Percentiles rank a stretch among this genome's conserved stretches.
Evolutionary conservation across 768 basidiomycete species (phyloP).

Genomic region (Lactarius sanguifluus): DNA sequence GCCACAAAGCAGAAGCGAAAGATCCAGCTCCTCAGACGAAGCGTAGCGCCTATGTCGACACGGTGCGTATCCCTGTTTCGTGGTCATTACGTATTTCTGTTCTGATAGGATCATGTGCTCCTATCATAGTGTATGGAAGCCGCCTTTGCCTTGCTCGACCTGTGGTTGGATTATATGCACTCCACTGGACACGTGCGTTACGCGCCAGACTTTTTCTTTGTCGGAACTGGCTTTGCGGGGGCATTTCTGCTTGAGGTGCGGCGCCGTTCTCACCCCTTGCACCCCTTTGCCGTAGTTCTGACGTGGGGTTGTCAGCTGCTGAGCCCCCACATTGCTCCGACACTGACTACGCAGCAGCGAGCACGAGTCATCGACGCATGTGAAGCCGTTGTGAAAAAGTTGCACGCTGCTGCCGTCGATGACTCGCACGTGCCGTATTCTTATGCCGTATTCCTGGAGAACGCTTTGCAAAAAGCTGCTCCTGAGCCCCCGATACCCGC

Average conservation of each 20-base stretch:
- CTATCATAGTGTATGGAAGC: slow-evolving; percentile 28
- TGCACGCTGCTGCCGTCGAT: slow-evolving; percentile 20
- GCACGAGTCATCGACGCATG: slow-evolving; percentile 4
- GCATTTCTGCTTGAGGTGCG: slow-evolving; percentile 29
- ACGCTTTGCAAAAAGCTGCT: slow-evolving; percentile 14
- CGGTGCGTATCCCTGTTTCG: slow-evolving; percentile 10
- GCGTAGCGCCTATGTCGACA: slow-evolving; percentile 18
- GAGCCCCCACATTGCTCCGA: slow-evolving; percentile 21
- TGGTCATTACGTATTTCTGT: neutral
- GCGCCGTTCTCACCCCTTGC: neutral
- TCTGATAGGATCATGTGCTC: neutral
- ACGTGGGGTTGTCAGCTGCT: slow-evolving; percentile 19
- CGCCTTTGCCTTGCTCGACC: slow-evolving; percentile 19
- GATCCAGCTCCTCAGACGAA: slow-evolving; percentile 5
- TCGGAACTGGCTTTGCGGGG: slow-evolving; percentile 27
- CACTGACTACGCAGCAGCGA: slow-evolving; percentile 18
- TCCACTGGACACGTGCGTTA: slow-evolving; percentile 17
- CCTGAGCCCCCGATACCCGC: slow-evolving; percentile 18
- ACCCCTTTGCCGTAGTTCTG: slow-evolving; percentile 18
- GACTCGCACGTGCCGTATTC: slow-evolving; percentile 20
- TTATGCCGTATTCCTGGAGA: slow-evolving; percentile 26
- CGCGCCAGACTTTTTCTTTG: slow-evolving; percentile 31
- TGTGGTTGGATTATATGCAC: slow-evolving; percentile 25
- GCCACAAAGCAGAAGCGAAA: slow-evolving; percentile 19
- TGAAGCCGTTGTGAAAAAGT: neutral